phyloP scores from a whole-genome alignment of 805 yeast genomes.

The Saccharomycopsis lassenensis region DNA sequence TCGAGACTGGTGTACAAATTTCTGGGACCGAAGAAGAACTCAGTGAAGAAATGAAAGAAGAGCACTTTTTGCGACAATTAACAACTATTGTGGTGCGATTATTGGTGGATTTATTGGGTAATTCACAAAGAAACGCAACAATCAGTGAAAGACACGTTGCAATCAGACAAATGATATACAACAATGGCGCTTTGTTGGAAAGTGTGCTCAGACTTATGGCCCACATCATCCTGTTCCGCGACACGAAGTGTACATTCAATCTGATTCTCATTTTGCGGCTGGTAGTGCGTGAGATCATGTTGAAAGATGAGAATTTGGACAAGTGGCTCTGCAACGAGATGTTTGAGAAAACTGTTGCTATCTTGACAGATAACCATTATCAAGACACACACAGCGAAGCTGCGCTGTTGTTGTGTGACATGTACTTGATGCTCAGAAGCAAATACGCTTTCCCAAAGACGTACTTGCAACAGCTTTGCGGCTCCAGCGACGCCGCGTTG shows the following conservation, averaged over 20 bases:
- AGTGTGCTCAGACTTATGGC: conserved; percentile 67
- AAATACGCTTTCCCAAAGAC: conserved; percentile 30
- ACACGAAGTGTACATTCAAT: conserved; percentile 87
- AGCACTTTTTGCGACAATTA: conserved; percentile 82
- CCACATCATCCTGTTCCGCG: conserved; percentile 72
- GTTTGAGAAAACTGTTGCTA: conserved; percentile 38
- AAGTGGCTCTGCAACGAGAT: conserved; percentile 41
- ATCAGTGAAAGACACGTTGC: conserved; percentile 48
- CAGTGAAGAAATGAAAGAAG: conserved; percentile 98
- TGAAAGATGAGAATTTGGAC: conserved; percentile 69
- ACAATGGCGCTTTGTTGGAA: conserved; percentile 55
- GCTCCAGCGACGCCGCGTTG: conserved; percentile 11
- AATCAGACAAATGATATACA: conserved; percentile 55
- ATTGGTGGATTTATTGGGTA: conserved; percentile 82
- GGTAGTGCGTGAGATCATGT: conserved; percentile 55
- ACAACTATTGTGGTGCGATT: conserved; percentile 86
- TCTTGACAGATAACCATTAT: conserved; percentile 65
- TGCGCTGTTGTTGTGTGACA: conserved; percentile 72
- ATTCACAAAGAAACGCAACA: conserved; percentile 36
- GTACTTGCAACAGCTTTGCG: conserved; percentile 6
- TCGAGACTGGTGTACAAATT: conserved; percentile 30
- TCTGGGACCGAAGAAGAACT: conserved; percentile 57
- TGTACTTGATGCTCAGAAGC: conserved; percentile 63
- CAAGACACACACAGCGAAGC: conserved; percentile 87
- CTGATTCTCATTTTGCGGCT: conserved; percentile 73